A percentile compares a stretch with the other conserved stretches of the same genome.
phyloP scores from a whole-genome alignment of 257 asterid species.

The Solanum chilense region DNA sequence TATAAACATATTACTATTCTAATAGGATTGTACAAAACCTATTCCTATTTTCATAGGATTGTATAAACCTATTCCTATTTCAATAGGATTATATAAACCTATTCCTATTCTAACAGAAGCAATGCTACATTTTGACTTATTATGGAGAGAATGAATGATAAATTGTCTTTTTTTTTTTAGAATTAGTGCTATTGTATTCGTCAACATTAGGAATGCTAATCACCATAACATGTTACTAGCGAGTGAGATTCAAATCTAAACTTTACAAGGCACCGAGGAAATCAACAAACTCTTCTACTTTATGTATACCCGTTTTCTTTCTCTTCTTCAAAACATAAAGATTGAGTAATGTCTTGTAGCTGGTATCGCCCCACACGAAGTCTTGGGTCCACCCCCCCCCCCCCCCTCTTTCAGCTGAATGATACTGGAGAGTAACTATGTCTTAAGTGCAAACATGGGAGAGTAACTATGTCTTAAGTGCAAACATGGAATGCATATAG shows the following conservation, averaged over 20 bases:
- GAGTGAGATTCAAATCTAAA: background rate
- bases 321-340: background rate
- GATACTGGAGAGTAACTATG: background rate
- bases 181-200: background rate
- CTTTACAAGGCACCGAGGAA: background rate
- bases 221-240: background rate
- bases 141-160: background rate
- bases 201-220: background rate
- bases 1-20: too few relatives aligned
- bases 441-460: background rate
- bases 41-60: too few relatives aligned
- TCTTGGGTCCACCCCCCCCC: too few relatives aligned
- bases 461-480: background rate
- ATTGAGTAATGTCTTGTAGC: background rate
- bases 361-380: background rate
- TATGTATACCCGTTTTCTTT: background rate
- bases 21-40: too few relatives aligned
- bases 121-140: background rate
- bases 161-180: background rate
- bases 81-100: too few relatives aligned
- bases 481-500: background rate
- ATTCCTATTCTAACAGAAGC: background rate
- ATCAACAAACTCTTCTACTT: background rate
- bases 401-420: background rate
- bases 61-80: too few relatives aligned